Evolutionary conservation across 768 basidiomycete species (phyloP), one percentile per base, ranked within the genome.

Genomic region (Sarcodon sp.): DNA sequence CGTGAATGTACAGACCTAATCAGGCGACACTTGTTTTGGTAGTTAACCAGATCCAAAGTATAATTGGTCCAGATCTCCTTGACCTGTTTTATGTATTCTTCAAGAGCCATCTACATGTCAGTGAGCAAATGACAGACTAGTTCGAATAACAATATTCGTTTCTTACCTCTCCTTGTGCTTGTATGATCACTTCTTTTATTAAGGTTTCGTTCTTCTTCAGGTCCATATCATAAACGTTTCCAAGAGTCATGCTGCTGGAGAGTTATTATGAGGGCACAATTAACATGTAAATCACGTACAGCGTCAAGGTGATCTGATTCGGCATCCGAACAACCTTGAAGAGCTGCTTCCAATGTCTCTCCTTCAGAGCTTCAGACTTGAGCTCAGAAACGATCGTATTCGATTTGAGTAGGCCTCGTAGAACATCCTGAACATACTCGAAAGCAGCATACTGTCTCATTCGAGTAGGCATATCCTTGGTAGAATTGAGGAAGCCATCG

Each of bases 391-490:
- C 73, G 54, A 96, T 69, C 0, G 81, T 61, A 61, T 99, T 98
- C 35, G 87, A 82, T 67, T 96, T 98, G 54, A 97, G 74, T 44
- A 92, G 70, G 10, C 81, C 78, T 41, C 85, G 77, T 47, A 99
- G 71, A 16, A 83, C 75, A 38, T 99, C 94, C 59, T 98, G 93
- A 2, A 98, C 91, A 62, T 88, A 93, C 70, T 98, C 96, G 59
- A 97, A 99, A 0, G 96, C 96, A 7, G 92, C 89, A 63, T 99
- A 99, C 61, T 99, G 96, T 47, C 96, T 78, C 96, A 98, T 99
- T 51, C 93, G 75, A 35, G 89, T 94, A 1, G 96, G 96, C 94
- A 99, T 97, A 44, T 98, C 94, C 68, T 92, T 89, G 18, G 94
- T 97, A n/a, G 90, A 90, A 21, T 77, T 71, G 46, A 98, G 66